phyloP scores from a whole-genome alignment of 495 filamentous ascomycete genomes.

The Aspergillus campestris region DNA sequence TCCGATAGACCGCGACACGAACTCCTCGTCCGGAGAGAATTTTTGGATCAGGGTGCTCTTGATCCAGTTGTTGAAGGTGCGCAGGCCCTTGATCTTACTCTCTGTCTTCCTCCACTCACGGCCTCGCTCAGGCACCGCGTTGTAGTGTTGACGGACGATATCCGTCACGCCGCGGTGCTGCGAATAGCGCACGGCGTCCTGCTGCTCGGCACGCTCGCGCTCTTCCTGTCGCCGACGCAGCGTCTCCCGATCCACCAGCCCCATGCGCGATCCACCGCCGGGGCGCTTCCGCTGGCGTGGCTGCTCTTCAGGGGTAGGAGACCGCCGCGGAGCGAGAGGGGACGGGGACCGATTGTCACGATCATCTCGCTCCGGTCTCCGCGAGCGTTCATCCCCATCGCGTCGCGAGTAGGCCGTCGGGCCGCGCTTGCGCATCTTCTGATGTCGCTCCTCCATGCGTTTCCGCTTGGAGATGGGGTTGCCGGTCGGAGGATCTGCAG shows the following conservation, averaged over 20 bases:
- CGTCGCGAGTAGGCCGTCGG: conserved; percentile 38
- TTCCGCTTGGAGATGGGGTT: conserved; percentile 30
- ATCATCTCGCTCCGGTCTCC: conserved; percentile 12
- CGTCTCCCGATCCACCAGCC: conserved; percentile 58
- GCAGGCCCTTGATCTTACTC: conserved; percentile 85
- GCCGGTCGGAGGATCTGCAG: conserved; percentile 12
- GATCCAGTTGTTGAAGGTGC: conserved; percentile 97
- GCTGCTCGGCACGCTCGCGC: conserved; percentile 50
- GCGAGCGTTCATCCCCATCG: conserved; percentile 19
- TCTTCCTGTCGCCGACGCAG: conserved; percentile 59
- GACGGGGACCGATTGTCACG: conserved; percentile 27
- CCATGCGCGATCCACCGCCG: conserved; percentile 70
- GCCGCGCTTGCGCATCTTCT: conserved; percentile 30
- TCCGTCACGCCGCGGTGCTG: conserved; percentile 60
- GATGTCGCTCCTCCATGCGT: conserved; percentile 37
- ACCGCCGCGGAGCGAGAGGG: conserved; percentile 25
- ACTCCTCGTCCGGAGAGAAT: conserved; percentile 79
- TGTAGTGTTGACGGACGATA: conserved; percentile 88
- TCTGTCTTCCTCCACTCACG: conserved; percentile 91
- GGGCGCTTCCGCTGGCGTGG: conserved; percentile 77
- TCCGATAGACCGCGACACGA: conserved; percentile 31
- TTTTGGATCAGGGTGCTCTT: conserved; percentile 96
- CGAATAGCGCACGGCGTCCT: conserved; percentile 40
- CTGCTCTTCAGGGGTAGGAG: conserved; percentile 32
- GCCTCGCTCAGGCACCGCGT: conserved; percentile 79